These are phyloP conservation scores for Mollisiaceae sp. DNA, from an alignment of 2,329 filamentous ascomycete genomes.

Conservation along the genomic window DNA sequence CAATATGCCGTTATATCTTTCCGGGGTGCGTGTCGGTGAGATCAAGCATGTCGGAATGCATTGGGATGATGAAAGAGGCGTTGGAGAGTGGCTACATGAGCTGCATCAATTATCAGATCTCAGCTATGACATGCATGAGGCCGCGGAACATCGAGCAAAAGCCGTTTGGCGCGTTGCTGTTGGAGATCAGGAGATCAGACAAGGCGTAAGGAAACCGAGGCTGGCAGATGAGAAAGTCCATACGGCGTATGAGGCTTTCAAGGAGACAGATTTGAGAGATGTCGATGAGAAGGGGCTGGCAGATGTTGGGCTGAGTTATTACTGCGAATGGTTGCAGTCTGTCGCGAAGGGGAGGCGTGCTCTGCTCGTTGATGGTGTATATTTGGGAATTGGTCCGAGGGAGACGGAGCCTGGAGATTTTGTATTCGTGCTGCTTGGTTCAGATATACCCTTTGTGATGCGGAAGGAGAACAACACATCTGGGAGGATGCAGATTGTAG, in stretches of 20 bases:
- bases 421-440: constrained; percentile 21
- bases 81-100: constrained; percentile 24
- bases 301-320: constrained; percentile 20
- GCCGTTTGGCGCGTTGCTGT: constrained; percentile 24
- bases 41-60: constrained; percentile 20
- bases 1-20: constrained; percentile 12
- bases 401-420: constrained; percentile 24
- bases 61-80: constrained; percentile 18
- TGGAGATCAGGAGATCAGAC: constrained; percentile 24
- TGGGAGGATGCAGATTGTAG: constrained; percentile 19
- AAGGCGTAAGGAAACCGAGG: constrained; percentile 23
- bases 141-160: background rate
- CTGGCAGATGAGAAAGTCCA: constrained; percentile 21
- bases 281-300: constrained; percentile 17
- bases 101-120: constrained; percentile 19
- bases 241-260: constrained; percentile 14
- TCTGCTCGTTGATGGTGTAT: constrained; percentile 8
- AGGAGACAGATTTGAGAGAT: constrained; percentile 13
- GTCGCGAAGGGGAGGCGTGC: constrained; percentile 22
- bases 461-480: constrained; percentile 12
- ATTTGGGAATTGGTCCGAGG: constrained; percentile 24
- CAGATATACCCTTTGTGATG: constrained; percentile 21
- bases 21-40: constrained; percentile 13
- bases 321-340: constrained; percentile 16
- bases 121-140: background rate